Conservation (phyloP, 1,284 basidiomycete species). For the Crocinoboletus sp. region DNA sequence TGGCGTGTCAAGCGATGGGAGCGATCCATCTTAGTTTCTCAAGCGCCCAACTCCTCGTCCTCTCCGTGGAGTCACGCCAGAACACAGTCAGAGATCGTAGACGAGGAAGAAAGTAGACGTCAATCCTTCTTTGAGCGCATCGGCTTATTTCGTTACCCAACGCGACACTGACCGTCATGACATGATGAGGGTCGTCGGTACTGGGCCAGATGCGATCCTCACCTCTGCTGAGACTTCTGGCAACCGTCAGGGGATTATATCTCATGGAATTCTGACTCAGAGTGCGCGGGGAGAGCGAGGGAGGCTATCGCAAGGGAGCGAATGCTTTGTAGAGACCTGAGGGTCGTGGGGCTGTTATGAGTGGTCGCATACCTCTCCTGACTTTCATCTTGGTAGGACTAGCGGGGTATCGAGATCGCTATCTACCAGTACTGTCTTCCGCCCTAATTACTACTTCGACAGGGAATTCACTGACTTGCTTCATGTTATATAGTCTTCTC, state of each 20-base stretch:
- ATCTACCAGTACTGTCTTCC: slow-evolving; percentile 15
- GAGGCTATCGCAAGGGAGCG: slow-evolving; percentile 38
- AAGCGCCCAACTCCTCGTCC: slow-evolving; percentile 26
- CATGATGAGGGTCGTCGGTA: slow-evolving; percentile 1
- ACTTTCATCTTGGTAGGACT: slow-evolving; percentile 2
- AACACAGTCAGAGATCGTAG: slow-evolving; percentile 23
- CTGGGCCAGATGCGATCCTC: slow-evolving; percentile 6
- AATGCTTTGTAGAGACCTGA: slow-evolving; percentile 54
- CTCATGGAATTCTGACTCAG: slow-evolving; percentile 44
- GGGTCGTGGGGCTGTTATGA: slow-evolving; percentile 61
- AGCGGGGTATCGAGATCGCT: background rate
- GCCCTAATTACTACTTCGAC: slow-evolving; percentile 15
- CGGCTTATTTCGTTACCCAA: slow-evolving; percentile 18
- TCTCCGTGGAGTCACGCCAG: slow-evolving; percentile 19
- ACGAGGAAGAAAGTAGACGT: slow-evolving; percentile 21
- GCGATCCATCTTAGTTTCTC: slow-evolving; percentile 59
- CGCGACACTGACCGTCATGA: slow-evolving; percentile 14
- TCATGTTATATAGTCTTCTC: slow-evolving; percentile 9
- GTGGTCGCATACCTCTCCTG: slow-evolving; percentile 2
- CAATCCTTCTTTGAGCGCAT: slow-evolving; percentile 30
- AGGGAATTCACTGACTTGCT: slow-evolving; percentile 8
- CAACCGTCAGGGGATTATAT: no score
- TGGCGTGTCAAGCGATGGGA: slow-evolving; percentile 93
- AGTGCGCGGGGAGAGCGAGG: slow-evolving; percentile 40
- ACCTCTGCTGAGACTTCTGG: slow-evolving; percentile 6